These are phyloP conservation scores for Emericellopsis terricola DNA, from an alignment of 495 filamentous ascomycete species.

Conservation along the genomic window DNA sequence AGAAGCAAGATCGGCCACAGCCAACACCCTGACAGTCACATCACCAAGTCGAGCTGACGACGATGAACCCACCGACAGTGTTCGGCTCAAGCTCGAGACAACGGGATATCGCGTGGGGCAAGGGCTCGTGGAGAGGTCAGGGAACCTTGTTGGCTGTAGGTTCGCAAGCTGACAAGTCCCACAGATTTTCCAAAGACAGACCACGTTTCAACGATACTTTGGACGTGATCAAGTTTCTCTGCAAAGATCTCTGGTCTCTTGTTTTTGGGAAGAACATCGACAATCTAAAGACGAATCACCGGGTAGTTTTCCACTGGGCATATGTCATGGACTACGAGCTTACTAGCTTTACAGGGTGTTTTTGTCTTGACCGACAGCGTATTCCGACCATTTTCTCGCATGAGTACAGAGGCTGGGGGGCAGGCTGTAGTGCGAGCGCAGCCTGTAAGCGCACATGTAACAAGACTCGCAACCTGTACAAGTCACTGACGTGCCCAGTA, in stretches of 20 bases:
- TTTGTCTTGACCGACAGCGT: constrained; percentile 91
- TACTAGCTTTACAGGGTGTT: constrained; percentile 44
- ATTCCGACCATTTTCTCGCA: constrained; percentile 74
- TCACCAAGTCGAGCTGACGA: constrained; percentile 27
- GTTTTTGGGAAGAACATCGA: constrained; percentile 94
- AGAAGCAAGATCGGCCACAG: constrained; percentile 3
- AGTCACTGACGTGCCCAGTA: constrained; percentile 37
- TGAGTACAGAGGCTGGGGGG: constrained; percentile 60
- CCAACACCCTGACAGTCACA: neutral
- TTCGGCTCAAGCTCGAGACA: constrained; percentile 67
- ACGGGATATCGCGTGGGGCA: constrained; percentile 86
- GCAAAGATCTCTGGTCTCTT: constrained; percentile 91
- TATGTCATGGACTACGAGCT: no score
- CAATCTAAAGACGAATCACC: constrained; percentile 95
- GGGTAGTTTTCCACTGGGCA: constrained; percentile 34
- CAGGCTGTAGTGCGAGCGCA: constrained; percentile 58
- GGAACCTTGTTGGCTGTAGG: constrained; percentile 5
- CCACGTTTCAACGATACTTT: constrained; percentile 76
- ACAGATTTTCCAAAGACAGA: constrained; percentile 71
- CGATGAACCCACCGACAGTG: constrained; percentile 64
- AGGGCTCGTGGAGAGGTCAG: constrained; percentile 79
- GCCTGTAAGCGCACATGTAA: constrained; percentile 49
- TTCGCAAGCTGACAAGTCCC: neutral
- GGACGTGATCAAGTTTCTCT: constrained; percentile 92
- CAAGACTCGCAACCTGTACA: neutral